Base-by-base conservation (phyloP, 371 early-diverging fungal genomes). In the Choanephora cucurbitarum region DNA sequence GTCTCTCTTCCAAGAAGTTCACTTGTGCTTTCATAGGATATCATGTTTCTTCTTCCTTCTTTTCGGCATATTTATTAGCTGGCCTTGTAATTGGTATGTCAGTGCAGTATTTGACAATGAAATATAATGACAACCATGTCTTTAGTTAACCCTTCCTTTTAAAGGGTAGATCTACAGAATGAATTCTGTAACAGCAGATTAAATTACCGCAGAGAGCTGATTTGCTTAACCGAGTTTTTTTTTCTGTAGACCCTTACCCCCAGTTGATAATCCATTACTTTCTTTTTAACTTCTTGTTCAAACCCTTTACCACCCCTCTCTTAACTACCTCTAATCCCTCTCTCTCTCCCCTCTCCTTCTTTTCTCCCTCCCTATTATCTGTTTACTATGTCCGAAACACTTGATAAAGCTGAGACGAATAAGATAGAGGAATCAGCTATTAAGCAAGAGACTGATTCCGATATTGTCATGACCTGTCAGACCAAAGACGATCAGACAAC, bases 171-270 rank as follows among this genome's bases (percentile, higher is more conserved):
- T 28, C 28, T 5, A 7, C 28, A 28, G 7, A 28, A 28, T 28
- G 28, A 28, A 28, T 28, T 28, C 28, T 28, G 28, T 7, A 28
- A 28, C 28, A 28, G 28, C 28, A 7, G 7, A 28, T 52, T 52
- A 31, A 44, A 50, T 39, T 39, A 22, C 50, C 50, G 50, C 50
- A n/a, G 17, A 31, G 31, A 46, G 28, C 14, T 28, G n/a, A 50
- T 50, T 50, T 50, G 50, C 50, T 37, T 11, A 14, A 14, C 40
- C 23, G 50, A 37, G 22, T 50, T 50, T 37, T 37, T 37, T 37
- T 37, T 37, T 37, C 14, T 37, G 9, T 11, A 14, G 40, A 39
- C 50, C 50, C 49, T 50, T 50, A 40, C 50, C 50, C 50, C 50
- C 50, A 50, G 50, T 37, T 28, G 28, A 28, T 28, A 28, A 28